Evolutionary conservation across 1,139 yeast species (phyloP).

Genomic region (Kurtzmaniella quercitrusa): DNA sequence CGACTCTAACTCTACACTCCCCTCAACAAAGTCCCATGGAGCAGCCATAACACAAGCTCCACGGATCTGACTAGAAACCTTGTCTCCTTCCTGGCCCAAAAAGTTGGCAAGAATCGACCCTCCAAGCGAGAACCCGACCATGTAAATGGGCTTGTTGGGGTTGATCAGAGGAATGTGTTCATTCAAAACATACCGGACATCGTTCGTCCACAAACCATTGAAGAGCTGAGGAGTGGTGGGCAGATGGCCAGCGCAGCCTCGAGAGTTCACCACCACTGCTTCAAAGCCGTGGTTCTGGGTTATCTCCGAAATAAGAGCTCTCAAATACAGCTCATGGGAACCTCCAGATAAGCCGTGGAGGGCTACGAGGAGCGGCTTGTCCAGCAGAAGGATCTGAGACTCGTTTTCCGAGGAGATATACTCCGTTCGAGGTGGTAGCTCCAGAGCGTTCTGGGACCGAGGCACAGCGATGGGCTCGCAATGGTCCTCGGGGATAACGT

Average conservation of each 20-base stretch:
- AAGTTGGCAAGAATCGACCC: slow-evolving; percentile 54
- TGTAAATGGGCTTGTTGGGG: slow-evolving; percentile 48
- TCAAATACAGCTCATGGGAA: slow-evolving; percentile 53
- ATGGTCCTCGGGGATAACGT: slow-evolving; percentile 22
- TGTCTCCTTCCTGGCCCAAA: slow-evolving; percentile 47
- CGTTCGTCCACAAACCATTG: slow-evolving; percentile 62
- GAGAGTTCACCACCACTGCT: slow-evolving; percentile 50
- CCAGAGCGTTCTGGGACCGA: slow-evolving; percentile 24
- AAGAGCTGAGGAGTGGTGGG: slow-evolving; percentile 56
- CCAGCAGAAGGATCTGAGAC: slow-evolving; percentile 23
- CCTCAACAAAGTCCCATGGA: slow-evolving; percentile 55
- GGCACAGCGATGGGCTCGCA: slow-evolving; percentile 18
- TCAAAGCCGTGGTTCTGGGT: slow-evolving; percentile 39
- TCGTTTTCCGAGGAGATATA: slow-evolving; percentile 34
- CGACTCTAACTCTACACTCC: slow-evolving; percentile 39
- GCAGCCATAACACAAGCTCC: slow-evolving; percentile 48
- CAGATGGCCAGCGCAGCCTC: slow-evolving; percentile 60
- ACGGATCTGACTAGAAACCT: slow-evolving; percentile 33
- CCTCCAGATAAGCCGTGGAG: slow-evolving; percentile 65
- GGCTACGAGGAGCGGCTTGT: slow-evolving; percentile 50
- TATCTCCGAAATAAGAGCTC: slow-evolving; percentile 38
- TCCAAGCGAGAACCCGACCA: slow-evolving; percentile 56
- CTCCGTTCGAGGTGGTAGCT: slow-evolving; percentile 42
- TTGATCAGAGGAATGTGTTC: slow-evolving; percentile 41
- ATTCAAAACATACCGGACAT: slow-evolving; percentile 48